These are phyloP conservation scores for Trichophyton mentagrophytes DNA, from an alignment of 2,329 filamentous ascomycete species.

Conservation along the genomic window DNA sequence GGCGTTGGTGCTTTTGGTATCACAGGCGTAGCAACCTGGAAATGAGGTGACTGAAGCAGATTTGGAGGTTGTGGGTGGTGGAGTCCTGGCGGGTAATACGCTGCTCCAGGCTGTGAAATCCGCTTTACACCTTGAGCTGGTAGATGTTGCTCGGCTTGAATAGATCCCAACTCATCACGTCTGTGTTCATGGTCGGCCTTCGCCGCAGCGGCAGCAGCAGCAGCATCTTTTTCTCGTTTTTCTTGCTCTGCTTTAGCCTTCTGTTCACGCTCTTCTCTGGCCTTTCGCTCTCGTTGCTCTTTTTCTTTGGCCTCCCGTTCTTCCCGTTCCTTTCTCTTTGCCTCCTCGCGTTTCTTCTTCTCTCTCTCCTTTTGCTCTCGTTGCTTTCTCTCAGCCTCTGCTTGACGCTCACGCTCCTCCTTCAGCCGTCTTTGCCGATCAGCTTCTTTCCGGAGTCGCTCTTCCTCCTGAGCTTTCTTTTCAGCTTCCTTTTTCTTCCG, in stretches of 20 bases:
- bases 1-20: slow-evolving; percentile 74
- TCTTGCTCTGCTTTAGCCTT: slow-evolving; percentile 32
- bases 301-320: slow-evolving; percentile 50
- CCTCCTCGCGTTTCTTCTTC: slow-evolving; percentile 59
- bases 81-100: slow-evolving; percentile 42
- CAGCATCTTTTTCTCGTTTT: slow-evolving; percentile 36
- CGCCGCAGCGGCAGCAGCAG: slow-evolving; percentile 24
- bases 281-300: slow-evolving; percentile 57
- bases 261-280: slow-evolving; percentile 51
- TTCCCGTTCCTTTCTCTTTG: slow-evolving; percentile 66
- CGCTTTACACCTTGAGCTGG: slow-evolving; percentile 33
- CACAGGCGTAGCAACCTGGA: slow-evolving; percentile 64
- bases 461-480: slow-evolving; percentile 81
- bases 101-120: slow-evolving; percentile 44
- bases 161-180: slow-evolving; percentile 20
- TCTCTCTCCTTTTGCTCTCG: slow-evolving; percentile 68
- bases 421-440: slow-evolving; percentile 67
- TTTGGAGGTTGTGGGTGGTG: slow-evolving; percentile 41
- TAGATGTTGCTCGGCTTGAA: slow-evolving; percentile 15
- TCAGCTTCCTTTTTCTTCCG: slow-evolving; percentile 82
- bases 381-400: slow-evolving; percentile 71
- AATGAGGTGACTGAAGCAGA: slow-evolving; percentile 61
- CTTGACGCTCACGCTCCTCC: slow-evolving; percentile 75
- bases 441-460: slow-evolving; percentile 68
- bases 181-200: slow-evolving; percentile 40